phyloP scores from a whole-genome alignment of 495 filamentous ascomycete species.

The Penicilliopsis zonata region DNA sequence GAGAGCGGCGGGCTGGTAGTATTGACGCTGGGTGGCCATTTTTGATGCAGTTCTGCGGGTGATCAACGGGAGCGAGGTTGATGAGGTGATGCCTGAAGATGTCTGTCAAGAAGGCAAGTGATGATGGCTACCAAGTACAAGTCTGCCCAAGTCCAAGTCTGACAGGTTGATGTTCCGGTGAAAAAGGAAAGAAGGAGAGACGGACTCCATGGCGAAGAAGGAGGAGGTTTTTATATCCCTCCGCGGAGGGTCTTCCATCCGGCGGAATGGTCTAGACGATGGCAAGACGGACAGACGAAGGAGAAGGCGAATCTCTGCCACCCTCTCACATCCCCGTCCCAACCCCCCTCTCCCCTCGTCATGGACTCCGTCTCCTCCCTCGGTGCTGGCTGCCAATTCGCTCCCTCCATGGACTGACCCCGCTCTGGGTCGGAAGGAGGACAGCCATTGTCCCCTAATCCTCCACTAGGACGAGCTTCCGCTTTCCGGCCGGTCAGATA shows the following conservation, averaged over 20 bases:
- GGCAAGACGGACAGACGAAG: slow-evolving; percentile 12
- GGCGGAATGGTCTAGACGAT: slow-evolving; percentile 17
- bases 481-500: slow-evolving; percentile 7
- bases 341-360: slow-evolving; percentile 15
- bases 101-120: slow-evolving; percentile 2
- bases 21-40: slow-evolving; percentile 41
- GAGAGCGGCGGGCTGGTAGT: slow-evolving; percentile 42
- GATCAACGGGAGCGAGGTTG: slow-evolving; percentile 5
- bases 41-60: slow-evolving; percentile 8
- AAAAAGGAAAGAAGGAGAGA: slow-evolving; percentile 45
- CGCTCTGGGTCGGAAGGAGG: slow-evolving; percentile 38
- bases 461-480: slow-evolving; percentile 22
- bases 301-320: slow-evolving; percentile 6
- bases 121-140: slow-evolving; percentile 10
- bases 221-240: slow-evolving; percentile 55
- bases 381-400: slow-evolving; percentile 29
- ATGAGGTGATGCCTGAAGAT: slow-evolving; percentile 3
- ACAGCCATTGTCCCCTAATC: slow-evolving; percentile 17
- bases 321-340: slow-evolving; percentile 18
- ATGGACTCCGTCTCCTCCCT: slow-evolving; percentile 23
- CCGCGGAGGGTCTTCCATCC: slow-evolving; percentile 34
- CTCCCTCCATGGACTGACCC: slow-evolving; percentile 34
- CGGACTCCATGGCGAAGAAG: slow-evolving; percentile 22
- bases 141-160: slow-evolving; percentile 17
- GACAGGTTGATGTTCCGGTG: slow-evolving; percentile 31